Evolutionary conservation across 1,284 basidiomycete genomes (phyloP), one percentile per base, ranked within the genome.

Genomic region (Puccinia brachypodii): DNA sequence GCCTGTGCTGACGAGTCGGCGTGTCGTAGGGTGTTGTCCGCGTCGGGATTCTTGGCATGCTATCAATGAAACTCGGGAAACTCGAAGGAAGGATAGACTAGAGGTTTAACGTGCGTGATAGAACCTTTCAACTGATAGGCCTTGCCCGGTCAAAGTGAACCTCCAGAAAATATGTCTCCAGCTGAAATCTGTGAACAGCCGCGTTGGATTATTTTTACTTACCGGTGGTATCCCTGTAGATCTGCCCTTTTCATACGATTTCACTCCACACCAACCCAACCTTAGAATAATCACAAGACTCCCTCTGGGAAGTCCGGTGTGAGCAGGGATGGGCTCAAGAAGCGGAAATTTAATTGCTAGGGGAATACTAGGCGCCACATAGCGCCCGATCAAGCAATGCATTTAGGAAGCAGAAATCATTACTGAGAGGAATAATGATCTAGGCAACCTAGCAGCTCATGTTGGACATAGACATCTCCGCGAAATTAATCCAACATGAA

Each of bases 31-130:
- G 88, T 36, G 71, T 73, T 66, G 88, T 88, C 56, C 89, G 86
- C 38, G 88, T 87, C 16, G 88, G 88, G 82, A 89, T 89, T 80
- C 89, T 88, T 66, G 88, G 88, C 88, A 89, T 89, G 73, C 6
- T 44, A 71, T 47, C 68, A 71, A 71, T 71, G 28, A 71, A 71
- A 71, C 62, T 36, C 36, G 62, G 36, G 4, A 64, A 64, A 28
- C 62, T 64, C 62, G 31, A 16, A 36, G 62, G 25, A 40, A n/a
- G 62, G 31, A 36, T 13, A 3, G 25, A 36, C 25, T 64, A 36
- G 7, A 64, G 62, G 62, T 28, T 36, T 64, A 16, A 64, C 36
- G 62, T 36, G 62, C 62, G 13, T 36, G 64, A 68, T 44, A 28
- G 42, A 25, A 1, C 36, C 64, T 56, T 56, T 56, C 53, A 56